Evolutionary conservation across 116 monocot species (phyloP).

Genomic region (Posidonia oceanica): DNA sequence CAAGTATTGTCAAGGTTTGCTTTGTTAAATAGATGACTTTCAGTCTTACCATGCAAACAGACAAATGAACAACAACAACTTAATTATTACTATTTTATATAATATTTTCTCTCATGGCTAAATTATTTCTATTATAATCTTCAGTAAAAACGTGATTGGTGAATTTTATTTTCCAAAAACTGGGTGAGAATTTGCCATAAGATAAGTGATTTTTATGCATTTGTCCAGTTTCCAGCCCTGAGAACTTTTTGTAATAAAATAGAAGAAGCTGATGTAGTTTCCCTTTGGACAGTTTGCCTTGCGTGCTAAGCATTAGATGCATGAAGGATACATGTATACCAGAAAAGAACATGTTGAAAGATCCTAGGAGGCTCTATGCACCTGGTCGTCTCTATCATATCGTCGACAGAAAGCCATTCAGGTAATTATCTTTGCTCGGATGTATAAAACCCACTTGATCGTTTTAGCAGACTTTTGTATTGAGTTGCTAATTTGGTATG

Average conservation of each 20-base stretch:
- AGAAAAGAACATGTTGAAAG: constrained; percentile 56
- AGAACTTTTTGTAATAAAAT: background rate
- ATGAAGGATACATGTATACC: constrained; percentile 88
- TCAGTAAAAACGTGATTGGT: too few relatives aligned
- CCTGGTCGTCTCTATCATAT: constrained; percentile 95
- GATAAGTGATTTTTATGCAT: background rate
- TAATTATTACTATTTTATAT: too few relatives aligned
- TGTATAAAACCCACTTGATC: background rate
- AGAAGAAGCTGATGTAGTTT: constrained; percentile 4
- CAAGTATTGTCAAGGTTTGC: too few relatives aligned
- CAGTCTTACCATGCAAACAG: too few relatives aligned
- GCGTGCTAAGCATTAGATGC: constrained; percentile 74
- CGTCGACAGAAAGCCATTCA: constrained; percentile 83
- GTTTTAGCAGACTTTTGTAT: background rate
- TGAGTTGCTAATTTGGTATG: background rate
- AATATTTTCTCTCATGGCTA: too few relatives aligned
- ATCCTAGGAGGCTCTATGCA: constrained; percentile 89
- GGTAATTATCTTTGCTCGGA: constrained; percentile 17
- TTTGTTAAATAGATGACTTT: too few relatives aligned
- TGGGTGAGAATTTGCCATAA: background rate
- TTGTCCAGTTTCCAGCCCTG: background rate
- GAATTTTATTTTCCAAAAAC: background rate
- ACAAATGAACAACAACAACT: too few relatives aligned
- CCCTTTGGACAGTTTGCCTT: constrained; percentile 67
- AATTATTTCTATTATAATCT: too few relatives aligned